Evolutionary conservation across 2,329 filamentous ascomycete genomes (phyloP), one percentile per base, ranked within the genome.

Genomic region (Xylariomycetidae sp.): DNA sequence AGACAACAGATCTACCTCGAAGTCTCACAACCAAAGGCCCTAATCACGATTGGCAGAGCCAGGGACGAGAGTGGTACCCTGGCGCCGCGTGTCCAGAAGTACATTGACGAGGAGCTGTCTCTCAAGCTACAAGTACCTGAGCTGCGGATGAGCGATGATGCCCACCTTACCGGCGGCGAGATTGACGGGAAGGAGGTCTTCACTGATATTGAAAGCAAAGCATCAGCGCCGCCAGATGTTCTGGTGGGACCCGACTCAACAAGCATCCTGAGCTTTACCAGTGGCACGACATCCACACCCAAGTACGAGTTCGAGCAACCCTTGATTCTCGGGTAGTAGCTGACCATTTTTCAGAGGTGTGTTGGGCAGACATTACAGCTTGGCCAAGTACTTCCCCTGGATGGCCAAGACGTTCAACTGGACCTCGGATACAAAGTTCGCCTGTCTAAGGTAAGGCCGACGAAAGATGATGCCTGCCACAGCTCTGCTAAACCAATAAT

Each of bases 301-400:
- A 95, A 94, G 67, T 88, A 88, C 47, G n/a, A n/a, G n/a, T n/a
- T n/a, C n/a, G n/a, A n/a, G n/a, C n/a, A n/a, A n/a, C n/a, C n/a
- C n/a, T n/a, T n/a, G n/a, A n/a, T n/a, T n/a, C n/a, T n/a, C n/a
- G n/a, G n/a, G n/a, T n/a, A n/a, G n/a, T n/a, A n/a, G n/a, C n/a
- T n/a, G n/a, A n/a, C n/a, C n/a, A n/a, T n/a, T n/a, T n/a, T n/a
- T n/a, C n/a, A n/a, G n/a, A n/a, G n/a, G n/a, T n/a, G 90, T 97
- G 10, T 73, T 80, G 36, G 89, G 90, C 1, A 76, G 90, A 11
- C 90, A 97, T 61, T 97, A 84, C 64, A 85, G 79, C 31, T 67
- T 97, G 40, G 77, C 88, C 2, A 81, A 84, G 50, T 97, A 95
- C 64, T 94, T 90, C 54, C 79, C 82, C 14, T 97, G 88, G 89